Evolutionary conservation across 192 early-diverging fungal genomes (phyloP).

Genomic region (Rhizophlyctis rosea): DNA sequence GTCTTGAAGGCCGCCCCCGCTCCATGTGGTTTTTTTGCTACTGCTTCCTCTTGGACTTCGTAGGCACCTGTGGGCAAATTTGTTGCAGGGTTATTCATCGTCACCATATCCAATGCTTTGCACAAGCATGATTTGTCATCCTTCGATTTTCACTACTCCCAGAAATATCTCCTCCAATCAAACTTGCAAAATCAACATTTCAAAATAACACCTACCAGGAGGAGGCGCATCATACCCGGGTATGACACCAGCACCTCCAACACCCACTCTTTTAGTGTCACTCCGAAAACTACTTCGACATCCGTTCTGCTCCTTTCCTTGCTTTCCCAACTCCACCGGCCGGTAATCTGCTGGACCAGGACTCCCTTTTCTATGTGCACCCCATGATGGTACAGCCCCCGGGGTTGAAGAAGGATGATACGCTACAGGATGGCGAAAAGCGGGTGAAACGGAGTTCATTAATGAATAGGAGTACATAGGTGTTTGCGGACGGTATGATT

Average conservation of each 20-base stretch:
- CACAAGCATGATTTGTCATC: too few species aligned
- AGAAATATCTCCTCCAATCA: neutral
- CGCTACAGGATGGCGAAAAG: too few species aligned
- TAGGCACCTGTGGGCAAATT: conserved; percentile 34
- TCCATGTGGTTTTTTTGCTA: conserved; percentile 26
- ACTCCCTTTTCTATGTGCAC: too few species aligned
- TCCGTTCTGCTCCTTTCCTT: too few species aligned
- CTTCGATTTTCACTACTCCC: neutral
- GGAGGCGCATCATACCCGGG: conserved; percentile 39
- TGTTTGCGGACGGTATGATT: conserved; percentile 33
- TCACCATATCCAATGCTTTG: too few species aligned
- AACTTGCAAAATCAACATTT: neutral
- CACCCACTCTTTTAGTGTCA: too few species aligned
- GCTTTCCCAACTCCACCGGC: too few species aligned
- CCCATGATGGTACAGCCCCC: too few species aligned
- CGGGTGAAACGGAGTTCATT: conserved; percentile 31
- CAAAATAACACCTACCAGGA: conserved; percentile 27
- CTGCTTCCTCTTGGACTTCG: conserved; percentile 24
- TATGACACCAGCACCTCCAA: conserved; percentile 22
- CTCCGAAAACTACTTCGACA: too few species aligned
- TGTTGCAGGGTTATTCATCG: too few species aligned
- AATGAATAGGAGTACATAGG: conserved; percentile 33
- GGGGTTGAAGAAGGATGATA: too few species aligned
- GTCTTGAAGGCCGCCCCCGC: conserved; percentile 41
- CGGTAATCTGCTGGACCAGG: too few species aligned